Evolutionary conservation across 2,329 filamentous ascomycete genomes (phyloP), one percentile per base, ranked within the genome.

Genomic region (Talaromyces amestolkiae): DNA sequence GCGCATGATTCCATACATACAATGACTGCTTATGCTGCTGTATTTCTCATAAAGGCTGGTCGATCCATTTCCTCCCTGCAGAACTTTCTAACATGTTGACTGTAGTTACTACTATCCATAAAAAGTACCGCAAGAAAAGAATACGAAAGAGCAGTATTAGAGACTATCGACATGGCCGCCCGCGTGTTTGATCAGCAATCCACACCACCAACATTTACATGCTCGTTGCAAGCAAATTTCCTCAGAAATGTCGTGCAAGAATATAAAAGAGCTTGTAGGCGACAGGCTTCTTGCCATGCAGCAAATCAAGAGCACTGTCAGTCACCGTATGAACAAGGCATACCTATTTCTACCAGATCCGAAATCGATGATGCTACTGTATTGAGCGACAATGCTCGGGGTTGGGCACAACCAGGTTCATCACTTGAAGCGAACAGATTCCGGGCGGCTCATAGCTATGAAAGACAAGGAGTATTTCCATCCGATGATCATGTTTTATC

Each of bases 1-100:
- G 75, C 73, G 0, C 78, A 80, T 65, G 78, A 80, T 63, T 79
- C 78, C 0, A 70, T 80, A 7, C 78, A 80, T 66, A 76, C 78
- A 10, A 80, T 80, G 78, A 78, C 73, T 10, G 78, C 78, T 1
- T 79, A 80, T 64, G 73, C 75, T 24, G 76, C 76, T 11, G 74
- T 75, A 3, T 43, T 43, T 19, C 17, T 43, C 2, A 43, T 43
- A 5, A 43, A 43, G 17, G 41, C 19, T n/a, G 2, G 17, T 13
- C 17, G 17, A 43, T n/a, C 5, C 15, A n/a, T 43, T 43, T 19
- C 8, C 8, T 15, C 4, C 6, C 27, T 31, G 27, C 37, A 15
- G 17, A 39, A 1, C 41, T 43, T 0, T 43, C 41, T 43, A 17
- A 43, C 7, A 19, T 17, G 5, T n/a, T 43, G 8, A 7, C 1